Evolutionary conservation across 148 eudicot species (phyloP).

Genomic region (Cornus kousa): DNA sequence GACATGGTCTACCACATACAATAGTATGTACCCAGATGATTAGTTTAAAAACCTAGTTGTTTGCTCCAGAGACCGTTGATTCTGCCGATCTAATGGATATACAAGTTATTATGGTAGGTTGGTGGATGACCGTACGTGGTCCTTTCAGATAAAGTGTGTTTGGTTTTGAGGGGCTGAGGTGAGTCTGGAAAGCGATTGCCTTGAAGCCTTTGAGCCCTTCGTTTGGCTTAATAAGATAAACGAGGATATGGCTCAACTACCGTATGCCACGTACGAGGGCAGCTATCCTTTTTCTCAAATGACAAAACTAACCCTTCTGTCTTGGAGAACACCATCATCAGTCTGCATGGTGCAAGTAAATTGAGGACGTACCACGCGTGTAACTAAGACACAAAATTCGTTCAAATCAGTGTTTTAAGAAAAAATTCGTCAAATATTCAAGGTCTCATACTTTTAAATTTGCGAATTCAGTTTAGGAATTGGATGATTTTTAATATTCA

Average conservation of each 20-base stretch:
- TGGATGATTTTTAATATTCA: no score
- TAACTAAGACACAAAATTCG: no score
- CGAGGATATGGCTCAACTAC: conserved; percentile 6
- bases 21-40: neutral
- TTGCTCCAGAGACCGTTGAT: neutral
- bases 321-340: no score
- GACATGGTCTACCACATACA: neutral
- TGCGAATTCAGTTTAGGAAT: no score
- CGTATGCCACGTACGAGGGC: conserved; percentile 28
- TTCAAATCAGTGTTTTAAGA: no score
- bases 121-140: neutral
- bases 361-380: no score
- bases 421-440: no score
- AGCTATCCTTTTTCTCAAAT: conserved; percentile 15
- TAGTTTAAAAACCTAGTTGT: neutral
- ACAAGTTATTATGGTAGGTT: neutral
- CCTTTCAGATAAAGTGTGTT: neutral
- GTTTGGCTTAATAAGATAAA: conserved; percentile 27
- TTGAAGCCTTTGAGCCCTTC: conserved; percentile 24
- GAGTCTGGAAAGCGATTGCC: neutral
- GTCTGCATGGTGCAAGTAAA: no score
- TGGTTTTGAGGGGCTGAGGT: neutral
- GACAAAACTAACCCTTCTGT: neutral
- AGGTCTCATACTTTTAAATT: no score
- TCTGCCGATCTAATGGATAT: neutral